Base-by-base conservation (phyloP, 257 asterid genomes). In the Cordia subcordata region DNA sequence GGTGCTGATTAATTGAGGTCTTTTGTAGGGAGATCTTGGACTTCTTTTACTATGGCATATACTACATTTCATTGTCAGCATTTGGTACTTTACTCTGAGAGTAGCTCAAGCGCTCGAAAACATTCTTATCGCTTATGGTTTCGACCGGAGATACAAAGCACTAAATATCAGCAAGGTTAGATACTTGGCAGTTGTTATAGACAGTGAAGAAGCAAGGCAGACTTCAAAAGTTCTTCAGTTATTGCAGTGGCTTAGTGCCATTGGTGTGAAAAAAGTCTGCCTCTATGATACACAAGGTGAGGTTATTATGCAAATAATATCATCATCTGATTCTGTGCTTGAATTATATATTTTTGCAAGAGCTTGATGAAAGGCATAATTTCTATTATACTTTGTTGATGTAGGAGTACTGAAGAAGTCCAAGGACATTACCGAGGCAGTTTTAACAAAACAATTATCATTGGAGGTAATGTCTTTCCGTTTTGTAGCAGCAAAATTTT, bases 231-330 rank as follows among this genome's bases (percentile, higher is more conserved):
- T 89, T 60, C 79, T 83, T 57, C 82, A 87, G 51, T 79, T 93
- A 37, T 61, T 93, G 81, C 69, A 80, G 62, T 86, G 95, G 92
- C 85, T 93, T 59, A 74, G 66, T 12, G 67, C 77, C 58, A 75
- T 85, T 69, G 97, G 97, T 49, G 55, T 87, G 51, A 77, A 58
- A 69, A 80, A 73, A 49, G 77, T 89, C 37, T 89, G 96, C 84
- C 84, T 93, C 40, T 93, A 89, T 73, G 99, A 93, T 65, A 16
- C 79, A 60, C 94, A 85, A 77, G 97, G 99, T 93, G 78, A 52
- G 58, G 38, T 56, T 49, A 53, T 60, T 68, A 40, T 37, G 39
- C 40, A 15, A 64, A 61, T 18, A 52, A 55, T 27, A 42, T 70
- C 53, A 44, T 39, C 53, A 27, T 27, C 11, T 21, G 21, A 59